Conservation (phyloP, 768 basidiomycete genomes). For the Boletus eberwhitei region DNA sequence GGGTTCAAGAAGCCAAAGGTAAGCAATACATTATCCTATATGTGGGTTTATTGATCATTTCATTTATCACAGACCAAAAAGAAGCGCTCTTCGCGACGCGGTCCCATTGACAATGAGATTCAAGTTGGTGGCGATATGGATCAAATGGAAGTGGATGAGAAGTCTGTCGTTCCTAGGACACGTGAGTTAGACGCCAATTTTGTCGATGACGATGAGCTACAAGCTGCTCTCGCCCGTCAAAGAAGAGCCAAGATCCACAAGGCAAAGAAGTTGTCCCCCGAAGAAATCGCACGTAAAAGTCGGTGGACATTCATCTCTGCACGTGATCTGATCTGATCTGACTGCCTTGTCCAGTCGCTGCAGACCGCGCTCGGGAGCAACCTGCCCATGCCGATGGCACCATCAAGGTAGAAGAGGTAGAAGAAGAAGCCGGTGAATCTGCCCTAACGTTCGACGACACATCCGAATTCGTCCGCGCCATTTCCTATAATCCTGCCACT, state of each 20-base stretch:
- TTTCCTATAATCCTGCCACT: constrained; percentile 60
- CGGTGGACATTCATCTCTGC: constrained; percentile 23
- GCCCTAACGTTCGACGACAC: constrained; percentile 94
- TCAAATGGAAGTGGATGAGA: constrained; percentile 79
- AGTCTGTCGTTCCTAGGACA: constrained; percentile 61
- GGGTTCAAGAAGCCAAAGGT: constrained; percentile 97
- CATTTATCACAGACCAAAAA: constrained; percentile 72
- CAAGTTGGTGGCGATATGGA: constrained; percentile 12
- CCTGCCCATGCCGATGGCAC: constrained; percentile 36
- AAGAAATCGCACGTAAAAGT: constrained; percentile 81
- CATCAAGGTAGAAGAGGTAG: constrained; percentile 48
- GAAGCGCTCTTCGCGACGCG: constrained; percentile 74
- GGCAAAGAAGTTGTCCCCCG: constrained; percentile 70
- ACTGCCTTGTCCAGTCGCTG: constrained; percentile 50
- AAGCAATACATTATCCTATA: constrained; percentile 6
- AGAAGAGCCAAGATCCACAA: constrained; percentile 80
- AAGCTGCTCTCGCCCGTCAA: constrained; percentile 85
- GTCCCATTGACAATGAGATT: constrained; percentile 40
- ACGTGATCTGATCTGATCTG: background rate
- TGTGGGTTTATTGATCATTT: background rate
- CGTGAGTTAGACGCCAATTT: constrained; percentile 84
- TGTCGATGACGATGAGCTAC: constrained; percentile 97
- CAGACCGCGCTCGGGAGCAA: constrained; percentile 55
- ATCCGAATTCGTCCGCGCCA: constrained; percentile 90
- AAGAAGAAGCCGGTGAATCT: constrained; percentile 33